Conservation (phyloP, 1,284 basidiomycete genomes). For the Irpex sp. region DNA sequence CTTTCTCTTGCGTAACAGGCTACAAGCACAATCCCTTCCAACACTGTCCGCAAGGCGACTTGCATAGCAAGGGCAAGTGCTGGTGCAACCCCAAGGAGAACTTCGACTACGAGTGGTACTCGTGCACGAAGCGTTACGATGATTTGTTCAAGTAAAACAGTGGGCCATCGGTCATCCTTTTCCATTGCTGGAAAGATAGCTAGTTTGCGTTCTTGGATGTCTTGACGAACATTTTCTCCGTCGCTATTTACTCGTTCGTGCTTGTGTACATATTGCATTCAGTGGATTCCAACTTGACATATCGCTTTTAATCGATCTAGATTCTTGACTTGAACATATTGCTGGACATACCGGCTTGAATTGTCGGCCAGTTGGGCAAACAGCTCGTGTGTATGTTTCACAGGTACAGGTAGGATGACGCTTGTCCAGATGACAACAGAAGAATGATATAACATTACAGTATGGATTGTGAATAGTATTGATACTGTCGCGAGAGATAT, state of each 20-base stretch:
- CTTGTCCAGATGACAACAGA: background rate
- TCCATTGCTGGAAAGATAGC: background rate
- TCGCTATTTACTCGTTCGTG: background rate
- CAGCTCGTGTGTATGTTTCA: background rate
- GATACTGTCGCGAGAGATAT: too few species aligned
- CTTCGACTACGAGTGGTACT: constrained; percentile 76
- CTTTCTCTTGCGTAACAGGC: constrained; percentile 14
- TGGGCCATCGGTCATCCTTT: background rate
- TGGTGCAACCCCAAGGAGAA: constrained; percentile 39
- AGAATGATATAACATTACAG: constrained; percentile 35
- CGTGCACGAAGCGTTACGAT: constrained; percentile 72
- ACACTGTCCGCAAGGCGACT: constrained; percentile 46
- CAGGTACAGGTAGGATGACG: background rate
- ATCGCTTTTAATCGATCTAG: background rate
- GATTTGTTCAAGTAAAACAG: constrained; percentile 39
- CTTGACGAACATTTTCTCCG: background rate
- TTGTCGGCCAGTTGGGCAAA: too few species aligned
- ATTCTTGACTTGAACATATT: too few species aligned
- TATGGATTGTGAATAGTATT: constrained; percentile 85
- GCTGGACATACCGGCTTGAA: too few species aligned
- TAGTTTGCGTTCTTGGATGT: background rate
- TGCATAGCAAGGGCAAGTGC: constrained; percentile 41
- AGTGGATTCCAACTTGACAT: background rate
- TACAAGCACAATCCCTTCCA: constrained; percentile 51
- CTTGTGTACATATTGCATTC: background rate